A percentile compares a stretch with the other conserved stretches of the same genome.
phyloP scores from a whole-genome alignment of 2,329 filamentous ascomycete genomes.

The Talaromyces sp. region DNA sequence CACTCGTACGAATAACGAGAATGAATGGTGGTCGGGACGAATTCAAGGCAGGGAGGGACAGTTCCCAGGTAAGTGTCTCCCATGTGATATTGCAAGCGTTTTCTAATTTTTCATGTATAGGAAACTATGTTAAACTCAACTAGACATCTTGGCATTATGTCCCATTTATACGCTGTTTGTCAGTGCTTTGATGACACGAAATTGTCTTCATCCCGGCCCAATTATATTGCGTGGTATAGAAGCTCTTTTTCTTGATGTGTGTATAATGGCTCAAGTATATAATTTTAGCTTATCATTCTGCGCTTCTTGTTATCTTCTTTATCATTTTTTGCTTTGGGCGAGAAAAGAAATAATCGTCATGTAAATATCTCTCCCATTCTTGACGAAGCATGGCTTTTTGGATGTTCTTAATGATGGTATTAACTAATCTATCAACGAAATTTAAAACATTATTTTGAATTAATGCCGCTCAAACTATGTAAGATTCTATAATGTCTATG shows the following conservation, averaged over 20 bases:
- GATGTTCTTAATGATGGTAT: neutral
- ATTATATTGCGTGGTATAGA: neutral
- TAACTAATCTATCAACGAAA: neutral
- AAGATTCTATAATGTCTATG: neutral
- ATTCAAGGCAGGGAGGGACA: constrained; percentile 76
- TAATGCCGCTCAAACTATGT: neutral
- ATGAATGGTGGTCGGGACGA: constrained; percentile 95
- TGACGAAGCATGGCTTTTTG: neutral
- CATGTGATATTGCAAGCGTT: neutral
- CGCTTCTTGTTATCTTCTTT: neutral
- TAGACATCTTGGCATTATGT: neutral
- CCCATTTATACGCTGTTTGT: neutral
- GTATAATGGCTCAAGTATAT: neutral
- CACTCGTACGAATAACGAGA: constrained; percentile 75
- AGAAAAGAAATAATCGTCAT: neutral
- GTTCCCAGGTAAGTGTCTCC: constrained; percentile 69
- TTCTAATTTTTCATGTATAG: constrained; percentile 15
- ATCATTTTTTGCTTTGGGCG: neutral
- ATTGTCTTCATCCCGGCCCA: neutral
- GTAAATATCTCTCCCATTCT: neutral
- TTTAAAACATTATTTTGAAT: too few species aligned
- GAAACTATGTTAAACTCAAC: constrained; percentile 39
- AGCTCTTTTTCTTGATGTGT: neutral
- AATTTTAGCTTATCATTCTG: neutral
- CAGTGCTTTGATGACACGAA: neutral